Base-by-base conservation (phyloP, 2,329 filamentous ascomycete genomes). In the Aspergillus cejpii region DNA sequence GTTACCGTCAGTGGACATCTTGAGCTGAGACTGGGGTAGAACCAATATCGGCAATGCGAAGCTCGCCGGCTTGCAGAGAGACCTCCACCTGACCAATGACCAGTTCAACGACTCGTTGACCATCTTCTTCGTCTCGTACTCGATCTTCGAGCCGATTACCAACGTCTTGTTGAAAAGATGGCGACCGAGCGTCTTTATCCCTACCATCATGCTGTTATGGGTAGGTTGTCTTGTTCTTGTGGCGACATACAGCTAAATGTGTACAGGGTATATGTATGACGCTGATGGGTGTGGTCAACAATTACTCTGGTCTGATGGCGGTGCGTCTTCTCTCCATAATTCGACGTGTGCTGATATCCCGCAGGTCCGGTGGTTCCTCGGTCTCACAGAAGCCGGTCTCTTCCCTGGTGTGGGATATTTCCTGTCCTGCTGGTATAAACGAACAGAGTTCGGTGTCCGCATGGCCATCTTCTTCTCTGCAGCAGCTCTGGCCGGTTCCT, bases 81-180 rank as follows among this genome's bases (percentile, higher is more conserved):
- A 85, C 45, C 69, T 92, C 5, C 53, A 76, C 24, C 78, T 91
- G 72, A 75, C 74, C 0, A 74, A 76, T 2, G 66, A 73, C 5
- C 73, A 85, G 59, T 94, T 89, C 69, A 90, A 90, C 63, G 74
- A 78, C 17, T 78, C 82, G 0, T 73, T 94, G 6, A 87, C 85
- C 26, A 84, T 94, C 55, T 94, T 94, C 71, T 94, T 94, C 69
- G 75, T 94, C 39, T 88, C 85, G 0, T 95, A 95, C 62, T 77
- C 85, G 2, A 67, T 89, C 26, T 89, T 87, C 51, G 87, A 92
- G 56, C 69, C 68, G 1, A 57, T 89, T 34, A 88, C 86, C 48
- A 94, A 94, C 62, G 72, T 91, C 37, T 67, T 94, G 19, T 79
- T 94, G 47, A 94, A 94, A 68, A 77, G 75, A 14, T 70, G 87